Conservation (phyloP, 1,139 yeast genomes). For the Debaryomyces subglobosus region DNA sequence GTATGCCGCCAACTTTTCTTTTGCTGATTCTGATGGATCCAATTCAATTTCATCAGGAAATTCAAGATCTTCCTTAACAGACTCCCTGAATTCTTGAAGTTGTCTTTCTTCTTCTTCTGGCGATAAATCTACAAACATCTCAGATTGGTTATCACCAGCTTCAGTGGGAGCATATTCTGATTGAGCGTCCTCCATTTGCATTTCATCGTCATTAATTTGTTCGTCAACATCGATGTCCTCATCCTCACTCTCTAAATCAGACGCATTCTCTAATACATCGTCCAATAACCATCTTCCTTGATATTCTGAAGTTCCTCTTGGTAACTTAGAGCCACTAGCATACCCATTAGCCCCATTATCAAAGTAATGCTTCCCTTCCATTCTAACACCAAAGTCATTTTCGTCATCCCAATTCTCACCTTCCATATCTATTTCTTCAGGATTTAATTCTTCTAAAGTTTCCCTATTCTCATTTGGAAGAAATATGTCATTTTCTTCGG, state of each 20-base stretch:
- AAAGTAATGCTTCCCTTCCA: constrained; percentile 71
- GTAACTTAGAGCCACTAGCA: constrained; percentile 52
- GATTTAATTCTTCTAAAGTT: constrained; percentile 65
- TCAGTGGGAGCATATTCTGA: constrained; percentile 30
- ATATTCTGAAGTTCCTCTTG: constrained; percentile 90
- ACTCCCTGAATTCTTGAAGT: constrained; percentile 64
- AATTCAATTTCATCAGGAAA: constrained; percentile 96
- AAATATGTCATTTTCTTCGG: constrained; percentile 32
- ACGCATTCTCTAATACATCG: constrained; percentile 50
- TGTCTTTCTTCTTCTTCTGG: constrained; percentile 87
- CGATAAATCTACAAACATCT: constrained; percentile 70
- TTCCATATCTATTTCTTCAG: constrained; percentile 59
- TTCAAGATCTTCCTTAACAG: constrained; percentile 82
- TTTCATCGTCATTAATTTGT: constrained; percentile 33
- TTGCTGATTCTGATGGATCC: constrained; percentile 73
- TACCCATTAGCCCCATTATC: constrained; percentile 38
- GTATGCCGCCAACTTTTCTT: constrained; percentile 72
- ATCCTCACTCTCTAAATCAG: constrained; percentile 56
- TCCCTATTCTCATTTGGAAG: constrained; percentile 62
- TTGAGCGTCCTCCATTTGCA: constrained; percentile 25
- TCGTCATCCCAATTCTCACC: constrained; percentile 46
- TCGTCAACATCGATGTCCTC: constrained; percentile 42
- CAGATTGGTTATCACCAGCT: constrained; percentile 51
- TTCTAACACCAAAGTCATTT: constrained; percentile 60
- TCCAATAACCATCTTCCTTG: constrained; percentile 92